phyloP scores from a whole-genome alignment of 805 yeast species.

The Yamadazyma paraphyllophila region DNA sequence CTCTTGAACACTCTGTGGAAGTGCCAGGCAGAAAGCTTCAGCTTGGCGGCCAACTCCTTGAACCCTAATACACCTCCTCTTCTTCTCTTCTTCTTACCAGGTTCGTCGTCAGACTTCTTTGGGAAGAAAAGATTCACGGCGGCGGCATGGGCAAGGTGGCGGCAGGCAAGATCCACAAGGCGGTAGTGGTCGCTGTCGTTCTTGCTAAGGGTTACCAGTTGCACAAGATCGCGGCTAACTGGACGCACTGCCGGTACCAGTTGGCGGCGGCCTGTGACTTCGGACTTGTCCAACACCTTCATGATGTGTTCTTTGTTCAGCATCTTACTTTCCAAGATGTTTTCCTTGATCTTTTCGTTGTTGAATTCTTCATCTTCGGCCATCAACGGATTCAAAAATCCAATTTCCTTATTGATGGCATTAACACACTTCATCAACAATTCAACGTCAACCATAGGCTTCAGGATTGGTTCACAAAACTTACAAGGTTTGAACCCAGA shows the following conservation, averaged over 20 bases:
- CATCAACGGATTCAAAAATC: constrained; percentile 52
- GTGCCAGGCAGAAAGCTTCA: constrained; percentile 87
- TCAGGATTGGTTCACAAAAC: constrained; percentile 51
- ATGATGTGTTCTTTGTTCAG: constrained; percentile 24
- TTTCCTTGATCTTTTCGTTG: constrained; percentile 35
- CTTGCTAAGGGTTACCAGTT: constrained; percentile 38
- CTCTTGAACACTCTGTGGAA: constrained; percentile 87
- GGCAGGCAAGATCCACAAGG: constrained; percentile 73
- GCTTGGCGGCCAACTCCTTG: constrained; percentile 82
- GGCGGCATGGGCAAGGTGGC: constrained; percentile 81
- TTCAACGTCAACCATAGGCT: constrained; percentile 45
- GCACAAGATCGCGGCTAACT: constrained; percentile 1
- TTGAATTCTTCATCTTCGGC: constrained; percentile 45
- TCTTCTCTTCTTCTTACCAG: constrained; percentile 46
- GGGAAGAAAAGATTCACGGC: constrained; percentile 41
- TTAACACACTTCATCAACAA: constrained; percentile 50
- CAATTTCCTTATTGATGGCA: constrained; percentile 54
- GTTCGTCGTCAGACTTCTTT: constrained; percentile 19
- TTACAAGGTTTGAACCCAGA: constrained; percentile 52
- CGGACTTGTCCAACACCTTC: constrained; percentile 19
- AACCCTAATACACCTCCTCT: constrained; percentile 81
- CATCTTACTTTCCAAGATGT: constrained; percentile 27
- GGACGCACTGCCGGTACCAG: constrained; percentile 23
- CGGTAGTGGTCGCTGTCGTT: constrained; percentile 68
- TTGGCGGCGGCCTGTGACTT: constrained; percentile 20